These are phyloP conservation scores for Cryptococcus sp. DNA, from an alignment of 1,284 basidiomycete genomes.

Conservation along the genomic window DNA sequence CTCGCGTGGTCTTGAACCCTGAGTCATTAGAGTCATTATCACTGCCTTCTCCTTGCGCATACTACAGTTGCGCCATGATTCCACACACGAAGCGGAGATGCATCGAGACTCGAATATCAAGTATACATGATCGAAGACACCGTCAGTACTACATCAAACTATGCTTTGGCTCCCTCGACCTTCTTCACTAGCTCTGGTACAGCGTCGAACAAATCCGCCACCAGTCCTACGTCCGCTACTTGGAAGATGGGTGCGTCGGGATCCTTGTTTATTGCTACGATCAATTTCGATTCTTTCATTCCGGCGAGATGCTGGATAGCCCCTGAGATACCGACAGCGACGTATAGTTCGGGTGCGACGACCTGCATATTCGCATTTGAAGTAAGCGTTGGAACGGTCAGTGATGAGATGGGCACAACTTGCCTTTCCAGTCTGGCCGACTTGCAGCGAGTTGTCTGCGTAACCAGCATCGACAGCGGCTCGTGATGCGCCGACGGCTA, in stretches of 20 bases:
- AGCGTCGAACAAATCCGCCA: slow-evolving; percentile 84
- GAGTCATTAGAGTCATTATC: too few species aligned
- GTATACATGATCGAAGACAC: too few species aligned
- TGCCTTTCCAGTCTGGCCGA: slow-evolving; percentile 96
- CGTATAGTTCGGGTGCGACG: slow-evolving; percentile 90
- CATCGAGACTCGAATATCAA: too few species aligned
- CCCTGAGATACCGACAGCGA: slow-evolving; percentile 95
- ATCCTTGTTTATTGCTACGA: slow-evolving; percentile 99
- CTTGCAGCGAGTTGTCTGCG: slow-evolving; percentile 96
- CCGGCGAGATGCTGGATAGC: slow-evolving; percentile 99
- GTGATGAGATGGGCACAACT: slow-evolving; percentile 8
- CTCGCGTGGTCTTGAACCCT: too few species aligned
- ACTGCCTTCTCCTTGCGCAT: too few species aligned
- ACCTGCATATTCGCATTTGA: slow-evolving; percentile 53
- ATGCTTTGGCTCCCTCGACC: slow-evolving; percentile 53
- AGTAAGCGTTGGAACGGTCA: neutral
- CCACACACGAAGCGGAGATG: too few species aligned
- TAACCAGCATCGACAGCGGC: slow-evolving; percentile 99
- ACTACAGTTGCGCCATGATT: too few species aligned
- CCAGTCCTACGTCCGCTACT: slow-evolving; percentile 92
- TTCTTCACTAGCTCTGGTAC: slow-evolving; percentile 87
- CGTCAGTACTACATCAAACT: neutral
- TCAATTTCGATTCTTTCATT: slow-evolving; percentile 99
- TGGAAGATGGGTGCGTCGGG: slow-evolving; percentile 99
- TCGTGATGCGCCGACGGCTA: slow-evolving; percentile 91